phyloP scores from a whole-genome alignment of 2,329 filamentous ascomycete genomes.

The Hawksworthiomyces lignivorus region DNA sequence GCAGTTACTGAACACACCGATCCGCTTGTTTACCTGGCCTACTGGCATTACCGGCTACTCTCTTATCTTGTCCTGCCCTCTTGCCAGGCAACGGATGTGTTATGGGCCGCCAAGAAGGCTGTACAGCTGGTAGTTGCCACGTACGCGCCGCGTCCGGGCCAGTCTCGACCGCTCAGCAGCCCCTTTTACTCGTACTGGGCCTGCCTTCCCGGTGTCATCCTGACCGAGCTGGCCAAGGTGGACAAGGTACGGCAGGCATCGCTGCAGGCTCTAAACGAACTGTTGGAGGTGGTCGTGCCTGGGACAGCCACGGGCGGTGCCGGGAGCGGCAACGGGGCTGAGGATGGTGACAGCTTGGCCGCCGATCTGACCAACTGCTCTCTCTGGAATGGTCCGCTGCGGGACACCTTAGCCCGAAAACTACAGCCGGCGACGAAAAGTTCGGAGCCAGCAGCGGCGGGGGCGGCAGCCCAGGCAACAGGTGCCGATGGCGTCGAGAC shows the following conservation, averaged over 20 bases:
- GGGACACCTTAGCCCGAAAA: slow-evolving; percentile 42
- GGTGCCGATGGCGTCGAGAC: slow-evolving; percentile 22
- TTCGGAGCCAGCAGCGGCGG: background rate
- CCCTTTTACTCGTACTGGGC: slow-evolving; percentile 63
- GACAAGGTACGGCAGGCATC: slow-evolving; percentile 47
- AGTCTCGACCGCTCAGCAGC: slow-evolving; percentile 40
- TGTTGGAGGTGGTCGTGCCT: slow-evolving; percentile 45
- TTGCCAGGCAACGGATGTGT: slow-evolving; percentile 46
- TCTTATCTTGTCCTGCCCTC: slow-evolving; percentile 52
- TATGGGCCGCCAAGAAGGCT: slow-evolving; percentile 53
- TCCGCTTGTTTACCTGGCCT: slow-evolving; percentile 56
- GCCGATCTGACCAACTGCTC: slow-evolving; percentile 6
- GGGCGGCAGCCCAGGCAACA: background rate
- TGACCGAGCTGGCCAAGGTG: slow-evolving; percentile 51
- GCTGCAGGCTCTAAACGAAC: slow-evolving; percentile 44
- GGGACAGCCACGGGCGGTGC: slow-evolving; percentile 17
- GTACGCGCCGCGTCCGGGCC: background rate
- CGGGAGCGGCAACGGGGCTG: background rate
- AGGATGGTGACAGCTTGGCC: slow-evolving; percentile 24
- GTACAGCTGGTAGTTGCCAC: slow-evolving; percentile 48
- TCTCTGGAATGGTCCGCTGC: slow-evolving; percentile 48
- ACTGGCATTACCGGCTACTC: slow-evolving; percentile 62
- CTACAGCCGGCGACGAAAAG: slow-evolving; percentile 23
- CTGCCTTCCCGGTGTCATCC: slow-evolving; percentile 31
- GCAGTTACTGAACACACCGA: slow-evolving; percentile 43